phyloP scores from a whole-genome alignment of 2,329 filamentous ascomycete genomes.

The Epichloe elymi region DNA sequence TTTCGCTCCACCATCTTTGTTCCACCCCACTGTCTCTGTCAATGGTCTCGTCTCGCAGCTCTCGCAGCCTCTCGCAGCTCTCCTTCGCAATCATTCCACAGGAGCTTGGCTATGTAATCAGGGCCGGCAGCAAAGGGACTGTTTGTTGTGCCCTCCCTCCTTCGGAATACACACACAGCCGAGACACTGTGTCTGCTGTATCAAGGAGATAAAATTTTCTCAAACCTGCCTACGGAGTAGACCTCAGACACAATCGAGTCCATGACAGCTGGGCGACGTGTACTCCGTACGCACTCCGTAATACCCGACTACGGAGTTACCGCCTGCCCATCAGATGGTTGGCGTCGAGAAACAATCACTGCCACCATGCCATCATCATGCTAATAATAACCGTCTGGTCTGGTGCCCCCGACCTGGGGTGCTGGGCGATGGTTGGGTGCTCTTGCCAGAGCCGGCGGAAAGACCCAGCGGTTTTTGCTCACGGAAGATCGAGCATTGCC shows the following conservation, averaged over 20 bases:
- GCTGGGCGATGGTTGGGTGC: too few species aligned
- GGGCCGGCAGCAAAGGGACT: not conserved
- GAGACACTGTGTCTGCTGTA: too few species aligned
- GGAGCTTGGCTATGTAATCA: not conserved
- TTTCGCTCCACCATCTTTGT: constrained; percentile 1
- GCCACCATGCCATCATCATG: too few species aligned
- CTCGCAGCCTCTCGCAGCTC: not conserved
- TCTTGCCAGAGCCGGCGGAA: too few species aligned
- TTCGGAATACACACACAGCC: too few species aligned
- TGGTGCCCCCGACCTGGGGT: too few species aligned
- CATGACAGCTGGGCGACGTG: not conserved
- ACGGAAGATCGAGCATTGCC: not conserved
- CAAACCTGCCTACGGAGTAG: too few species aligned
- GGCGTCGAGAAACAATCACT: not conserved
- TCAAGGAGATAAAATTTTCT: too few species aligned
- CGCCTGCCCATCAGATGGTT: not conserved
- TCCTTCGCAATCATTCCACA: not conserved
- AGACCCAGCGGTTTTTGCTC: too few species aligned
- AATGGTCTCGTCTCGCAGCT: not conserved
- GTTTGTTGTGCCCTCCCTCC: not conserved
- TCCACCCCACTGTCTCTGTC: constrained; percentile 1
- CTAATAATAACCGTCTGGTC: too few species aligned
- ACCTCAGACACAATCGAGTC: not conserved
- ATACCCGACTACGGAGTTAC: too few species aligned
- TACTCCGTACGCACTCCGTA: too few species aligned